phyloP scores from a whole-genome alignment of 2,329 filamentous ascomycete genomes.

The Chrysoporthe austroafricana region DNA sequence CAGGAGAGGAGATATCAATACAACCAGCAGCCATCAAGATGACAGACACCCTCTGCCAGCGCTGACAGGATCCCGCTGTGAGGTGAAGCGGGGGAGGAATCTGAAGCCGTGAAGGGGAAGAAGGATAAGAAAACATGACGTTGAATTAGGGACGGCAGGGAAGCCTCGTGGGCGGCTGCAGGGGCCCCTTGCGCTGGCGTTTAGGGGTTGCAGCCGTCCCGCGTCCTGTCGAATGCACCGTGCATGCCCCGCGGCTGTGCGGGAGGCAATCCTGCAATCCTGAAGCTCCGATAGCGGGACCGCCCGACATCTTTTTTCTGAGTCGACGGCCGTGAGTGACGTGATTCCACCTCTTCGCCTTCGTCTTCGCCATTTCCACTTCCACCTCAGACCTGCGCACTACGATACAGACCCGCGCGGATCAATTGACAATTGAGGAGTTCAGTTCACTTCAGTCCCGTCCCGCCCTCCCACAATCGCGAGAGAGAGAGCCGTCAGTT shows the following conservation, averaged over 20 bases:
- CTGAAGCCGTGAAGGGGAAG: too few relatives aligned
- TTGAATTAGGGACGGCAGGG: too few relatives aligned
- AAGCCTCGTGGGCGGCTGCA: too few relatives aligned
- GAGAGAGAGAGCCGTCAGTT: not conserved
- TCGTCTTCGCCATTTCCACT: not conserved
- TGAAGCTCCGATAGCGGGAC: slow-evolving; percentile 11
- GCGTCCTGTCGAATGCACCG: not conserved
- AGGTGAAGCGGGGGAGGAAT: too few relatives aligned
- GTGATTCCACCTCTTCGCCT: not conserved
- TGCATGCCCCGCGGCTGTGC: not conserved
- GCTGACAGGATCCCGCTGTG: too few relatives aligned
- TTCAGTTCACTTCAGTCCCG: too few relatives aligned
- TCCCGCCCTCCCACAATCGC: too few relatives aligned
- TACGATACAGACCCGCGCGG: not conserved
- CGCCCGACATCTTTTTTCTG: slow-evolving; percentile 2
- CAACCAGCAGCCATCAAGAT: too few relatives aligned
- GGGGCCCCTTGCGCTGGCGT: too few relatives aligned
- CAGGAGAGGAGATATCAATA: too few relatives aligned
- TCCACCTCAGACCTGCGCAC: not conserved
- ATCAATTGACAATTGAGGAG: not conserved
- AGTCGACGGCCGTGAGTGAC: slow-evolving; percentile 4
- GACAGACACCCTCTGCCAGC: too few relatives aligned
- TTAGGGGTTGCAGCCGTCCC: not conserved
- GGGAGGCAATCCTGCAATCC: not conserved
- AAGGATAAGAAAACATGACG: too few relatives aligned